Percentiles rank a stretch among this genome's conserved stretches.
Conservation (phyloP, 139 green algal species). For the Eudorina sp. region DNA sequence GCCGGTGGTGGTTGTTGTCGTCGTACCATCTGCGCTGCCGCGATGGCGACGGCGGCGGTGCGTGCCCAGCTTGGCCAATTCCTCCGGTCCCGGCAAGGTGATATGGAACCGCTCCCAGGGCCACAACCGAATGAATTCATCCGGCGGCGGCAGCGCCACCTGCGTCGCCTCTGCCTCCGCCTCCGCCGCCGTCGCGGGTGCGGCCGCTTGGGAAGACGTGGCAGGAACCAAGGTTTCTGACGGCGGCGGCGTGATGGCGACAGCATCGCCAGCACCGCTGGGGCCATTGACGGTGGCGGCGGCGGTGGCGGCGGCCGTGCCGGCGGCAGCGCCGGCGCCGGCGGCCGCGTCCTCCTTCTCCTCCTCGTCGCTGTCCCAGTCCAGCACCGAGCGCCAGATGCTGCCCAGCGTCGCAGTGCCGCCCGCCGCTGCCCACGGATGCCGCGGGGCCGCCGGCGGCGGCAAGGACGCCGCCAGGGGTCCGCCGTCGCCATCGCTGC, state of each 20-base stretch:
- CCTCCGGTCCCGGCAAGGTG: neutral
- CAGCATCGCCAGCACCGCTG: neutral
- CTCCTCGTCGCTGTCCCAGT: slow-evolving; percentile 6
- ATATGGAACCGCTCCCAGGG: slow-evolving; percentile 35
- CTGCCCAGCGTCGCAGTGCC: neutral
- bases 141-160: slow-evolving; percentile 7
- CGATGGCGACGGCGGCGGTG: neutral
- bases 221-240: neutral
- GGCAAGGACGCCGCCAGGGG: neutral
- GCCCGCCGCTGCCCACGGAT: neutral
- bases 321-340: neutral
- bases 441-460: neutral
- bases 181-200: too few relatives aligned
- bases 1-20: neutral
- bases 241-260: neutral
- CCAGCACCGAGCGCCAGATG: slow-evolving; percentile 3
- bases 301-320: neutral
- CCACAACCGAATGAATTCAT: slow-evolving; percentile 34
- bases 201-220: too few relatives aligned
- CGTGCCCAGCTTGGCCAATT: slow-evolving; percentile 1
- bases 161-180: too few relatives aligned
- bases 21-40: neutral
- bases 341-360: neutral
- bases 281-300: neutral
- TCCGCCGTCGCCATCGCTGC: neutral